phyloP scores from a whole-genome alignment of 1,284 basidiomycete species.

The Cystobasidium pallidum region DNA sequence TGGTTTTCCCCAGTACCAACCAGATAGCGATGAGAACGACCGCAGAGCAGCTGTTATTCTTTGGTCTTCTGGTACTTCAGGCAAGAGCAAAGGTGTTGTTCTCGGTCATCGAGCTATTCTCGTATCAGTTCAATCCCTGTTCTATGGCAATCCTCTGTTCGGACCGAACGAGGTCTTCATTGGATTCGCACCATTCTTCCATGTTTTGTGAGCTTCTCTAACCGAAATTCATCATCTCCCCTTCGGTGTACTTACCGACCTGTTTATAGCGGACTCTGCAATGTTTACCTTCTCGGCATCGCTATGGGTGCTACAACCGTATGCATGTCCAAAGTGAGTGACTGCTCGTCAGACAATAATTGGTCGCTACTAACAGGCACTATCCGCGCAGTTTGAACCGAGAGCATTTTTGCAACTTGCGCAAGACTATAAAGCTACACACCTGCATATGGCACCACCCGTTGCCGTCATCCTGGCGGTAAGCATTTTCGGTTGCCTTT shows the following conservation, averaged over 20 bases:
- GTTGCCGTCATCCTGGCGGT: conserved; percentile 55
- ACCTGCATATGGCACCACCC: conserved; percentile 58
- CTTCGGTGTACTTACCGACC: neutral
- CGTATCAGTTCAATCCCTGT: conserved; percentile 53
- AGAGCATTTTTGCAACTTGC: conserved; percentile 55
- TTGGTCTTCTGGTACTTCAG: conserved; percentile 57
- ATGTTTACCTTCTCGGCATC: conserved; percentile 53
- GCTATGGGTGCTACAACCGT: conserved; percentile 56
- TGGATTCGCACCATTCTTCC: conserved; percentile 57
- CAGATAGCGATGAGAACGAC: conserved; percentile 45
- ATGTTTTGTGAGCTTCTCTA: conserved; percentile 47
- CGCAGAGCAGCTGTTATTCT: conserved; percentile 54
- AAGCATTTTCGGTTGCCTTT: neutral
- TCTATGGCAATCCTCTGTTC: conserved; percentile 51
- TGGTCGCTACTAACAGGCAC: neutral
- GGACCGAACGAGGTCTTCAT: conserved; percentile 51
- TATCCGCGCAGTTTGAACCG: conserved; percentile 53
- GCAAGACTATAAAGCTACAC: conserved; percentile 55
- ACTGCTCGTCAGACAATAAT: neutral
- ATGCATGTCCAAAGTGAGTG: conserved; percentile 52
- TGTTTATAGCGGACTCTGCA: conserved; percentile 49
- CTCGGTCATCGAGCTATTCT: conserved; percentile 55
- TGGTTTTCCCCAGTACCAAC: conserved; percentile 47
- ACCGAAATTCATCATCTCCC: neutral
- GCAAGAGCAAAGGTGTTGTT: conserved; percentile 57